Base-by-base conservation (phyloP, 305 asterid genomes). In the Ajuga reptans region DNA sequence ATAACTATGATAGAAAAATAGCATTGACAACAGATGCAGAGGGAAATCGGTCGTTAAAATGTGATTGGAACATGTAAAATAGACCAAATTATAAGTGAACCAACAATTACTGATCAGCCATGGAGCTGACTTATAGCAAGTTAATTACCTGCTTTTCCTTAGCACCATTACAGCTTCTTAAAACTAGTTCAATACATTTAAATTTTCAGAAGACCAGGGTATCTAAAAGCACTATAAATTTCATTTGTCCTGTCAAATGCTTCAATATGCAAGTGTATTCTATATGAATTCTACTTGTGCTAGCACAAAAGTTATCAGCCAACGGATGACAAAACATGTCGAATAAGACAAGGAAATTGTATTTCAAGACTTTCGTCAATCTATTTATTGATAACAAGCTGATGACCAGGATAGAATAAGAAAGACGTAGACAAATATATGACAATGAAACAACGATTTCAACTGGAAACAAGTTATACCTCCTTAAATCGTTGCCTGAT, bases 401-500 rank as follows among this genome's bases (percentile, higher is more conserved):
- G 49, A 33, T 57, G 45, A 59, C 1, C 42, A 18, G 41, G 47
- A 66, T 46, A 41, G 47, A 56, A 51, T 11, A 39, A 14, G 37
- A 16, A 36, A 21, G 11, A 21, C 64, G 29, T 0, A 41, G 36
- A 0, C 21, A 8, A 51, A 47, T 10, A 34, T 27, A 56, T 34
- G 66, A 53, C 12, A 31, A 2, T 6, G 24, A 9, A 9, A 64
- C 6, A 64, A 11, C 21, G 33, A 64, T 4, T 33, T 33, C 29
- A 41, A 61, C 41, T 6, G 16, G 12, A 53, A 58, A 24, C 11
- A 51, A 34, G 47, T 29, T 68, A 72, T 75, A 92, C 96, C 96
- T 84, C 96, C 78, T 77, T 82, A 57, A 85, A 87, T 60, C 96
- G 87, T 71, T 84, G 87, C 68, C 84, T 77, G 54, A 85, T 80